phyloP scores from a whole-genome alignment of 2,329 filamentous ascomycete species.

The Orbilia ellipsospora region DNA sequence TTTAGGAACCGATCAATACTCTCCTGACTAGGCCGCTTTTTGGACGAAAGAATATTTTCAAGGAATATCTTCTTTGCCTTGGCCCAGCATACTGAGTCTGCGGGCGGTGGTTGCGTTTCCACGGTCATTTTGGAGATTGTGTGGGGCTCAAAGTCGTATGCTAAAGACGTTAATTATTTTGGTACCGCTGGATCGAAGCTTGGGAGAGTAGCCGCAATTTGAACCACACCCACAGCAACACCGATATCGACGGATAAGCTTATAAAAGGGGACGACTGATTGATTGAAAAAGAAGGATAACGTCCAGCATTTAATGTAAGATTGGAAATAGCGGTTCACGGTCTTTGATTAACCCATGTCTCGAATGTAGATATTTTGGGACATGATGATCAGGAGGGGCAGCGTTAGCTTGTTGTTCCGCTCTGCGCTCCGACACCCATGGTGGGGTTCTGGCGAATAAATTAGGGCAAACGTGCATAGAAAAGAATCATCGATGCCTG shows the following conservation, averaged over 20 bases:
- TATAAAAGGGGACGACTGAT: not conserved
- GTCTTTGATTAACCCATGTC: too few relatives aligned
- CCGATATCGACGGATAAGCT: not conserved
- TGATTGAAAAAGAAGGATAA: not conserved
- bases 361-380: not conserved
- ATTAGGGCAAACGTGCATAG: not conserved
- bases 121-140: conserved; percentile 29
- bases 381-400: not conserved
- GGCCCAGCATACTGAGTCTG: conserved; percentile 48
- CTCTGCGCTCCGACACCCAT: not conserved
- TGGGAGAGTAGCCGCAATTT: not conserved
- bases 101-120: conserved; percentile 24
- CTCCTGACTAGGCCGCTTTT: conserved; percentile 48
- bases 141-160: conserved; percentile 2
- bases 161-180: not conserved
- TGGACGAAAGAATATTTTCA: conserved; percentile 31
- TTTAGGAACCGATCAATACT: conserved; percentile 48
- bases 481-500: not conserved
- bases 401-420: too few relatives aligned
- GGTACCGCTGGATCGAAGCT: not conserved
- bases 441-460: not conserved
- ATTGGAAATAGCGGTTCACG: too few relatives aligned
- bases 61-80: conserved; percentile 49
- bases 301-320: not conserved
- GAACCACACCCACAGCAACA: not conserved